Conservation (phyloP, 805 yeast genomes). For the Tetrapisispora iriomotensis region DNA sequence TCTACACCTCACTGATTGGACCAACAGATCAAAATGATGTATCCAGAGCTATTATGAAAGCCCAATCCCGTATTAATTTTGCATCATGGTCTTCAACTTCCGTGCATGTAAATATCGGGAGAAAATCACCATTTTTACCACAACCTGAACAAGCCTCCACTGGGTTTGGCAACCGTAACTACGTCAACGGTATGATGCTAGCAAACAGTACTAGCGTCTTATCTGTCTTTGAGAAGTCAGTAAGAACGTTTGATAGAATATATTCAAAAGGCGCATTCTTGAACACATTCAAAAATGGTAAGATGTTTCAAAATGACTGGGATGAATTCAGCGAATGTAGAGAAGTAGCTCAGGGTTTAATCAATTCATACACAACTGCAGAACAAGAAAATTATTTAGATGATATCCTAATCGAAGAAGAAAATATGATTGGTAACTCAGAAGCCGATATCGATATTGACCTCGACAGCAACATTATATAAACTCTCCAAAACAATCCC, state of each 20-base stretch:
- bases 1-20: constrained; percentile 62
- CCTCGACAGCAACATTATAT: constrained; percentile 21
- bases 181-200: constrained; percentile 71
- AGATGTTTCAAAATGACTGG: constrained; percentile 31
- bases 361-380: constrained; percentile 67
- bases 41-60: constrained; percentile 53
- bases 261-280: constrained; percentile 76
- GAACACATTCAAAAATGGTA: constrained; percentile 53
- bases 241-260: constrained; percentile 70
- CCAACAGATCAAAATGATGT: constrained; percentile 56
- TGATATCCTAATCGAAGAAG: constrained; percentile 30
- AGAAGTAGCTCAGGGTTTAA: constrained; percentile 61
- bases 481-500: too few relatives aligned
- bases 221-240: constrained; percentile 52
- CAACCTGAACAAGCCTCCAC: constrained; percentile 1
- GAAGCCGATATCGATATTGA: constrained; percentile 22
- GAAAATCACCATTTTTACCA: constrained; percentile 49
- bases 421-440: constrained; percentile 25
- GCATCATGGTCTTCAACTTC: constrained; percentile 82
- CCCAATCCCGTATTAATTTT: constrained; percentile 59
- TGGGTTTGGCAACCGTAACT: constrained; percentile 26
- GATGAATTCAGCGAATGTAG: constrained; percentile 72
- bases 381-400: constrained; percentile 42
- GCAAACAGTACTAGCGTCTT: constrained; percentile 74
- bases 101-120: constrained; percentile 68